Conservation (phyloP, 306 rosid species). For the Canavalia gladiata region DNA sequence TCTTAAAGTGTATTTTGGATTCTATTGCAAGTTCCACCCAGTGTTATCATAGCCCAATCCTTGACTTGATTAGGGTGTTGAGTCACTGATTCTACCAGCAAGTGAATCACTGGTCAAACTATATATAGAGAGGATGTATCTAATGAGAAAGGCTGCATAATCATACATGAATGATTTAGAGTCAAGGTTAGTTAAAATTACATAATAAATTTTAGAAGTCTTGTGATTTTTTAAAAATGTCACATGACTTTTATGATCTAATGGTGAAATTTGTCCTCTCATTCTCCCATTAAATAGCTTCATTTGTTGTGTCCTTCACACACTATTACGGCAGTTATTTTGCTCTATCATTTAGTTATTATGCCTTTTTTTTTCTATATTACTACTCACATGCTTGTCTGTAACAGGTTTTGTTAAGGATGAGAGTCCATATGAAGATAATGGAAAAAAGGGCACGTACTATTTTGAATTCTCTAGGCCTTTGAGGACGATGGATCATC, state of each 20-base stretch:
- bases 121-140: background rate
- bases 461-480: constrained; percentile 94
- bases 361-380: constrained; percentile 33
- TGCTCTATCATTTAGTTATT: constrained; percentile 10
- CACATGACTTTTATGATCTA: too few relatives aligned
- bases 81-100: background rate
- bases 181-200: too few relatives aligned
- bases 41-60: background rate
- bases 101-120: background rate
- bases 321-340: background rate
- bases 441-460: constrained; percentile 81
- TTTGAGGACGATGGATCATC: constrained; percentile 92
- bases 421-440: constrained; percentile 83
- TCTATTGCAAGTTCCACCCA: background rate
- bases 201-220: too few relatives aligned
- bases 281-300: too few relatives aligned
- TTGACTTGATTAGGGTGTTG: background rate
- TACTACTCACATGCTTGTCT: constrained; percentile 24
- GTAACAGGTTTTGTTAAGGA: constrained; percentile 81
- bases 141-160: too few relatives aligned
- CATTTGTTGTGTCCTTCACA: too few relatives aligned
- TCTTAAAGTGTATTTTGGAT: constrained; percentile 42
- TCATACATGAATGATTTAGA: too few relatives aligned
- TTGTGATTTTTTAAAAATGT: too few relatives aligned
- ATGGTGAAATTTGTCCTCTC: too few relatives aligned